Percentiles rank a stretch among this genome's conserved stretches.
phyloP scores from a whole-genome alignment of 2,329 filamentous ascomycete species.

The Verruconis gallopava region DNA sequence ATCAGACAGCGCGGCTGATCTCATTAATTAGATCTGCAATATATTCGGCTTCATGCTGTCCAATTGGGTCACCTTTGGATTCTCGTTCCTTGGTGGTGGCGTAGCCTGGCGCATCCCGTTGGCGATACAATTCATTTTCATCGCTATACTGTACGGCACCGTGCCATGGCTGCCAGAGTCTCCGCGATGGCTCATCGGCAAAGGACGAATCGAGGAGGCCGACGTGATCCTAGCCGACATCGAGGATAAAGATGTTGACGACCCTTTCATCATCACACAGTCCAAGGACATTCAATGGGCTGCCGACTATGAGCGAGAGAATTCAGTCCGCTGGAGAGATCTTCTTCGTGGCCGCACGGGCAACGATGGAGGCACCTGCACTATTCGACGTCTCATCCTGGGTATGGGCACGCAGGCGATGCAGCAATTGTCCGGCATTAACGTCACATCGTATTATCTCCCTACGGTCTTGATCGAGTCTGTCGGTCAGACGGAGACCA shows the following conservation, averaged over 20 bases:
- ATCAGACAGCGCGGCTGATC: neutral
- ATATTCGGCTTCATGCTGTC: slow-evolving; percentile 37
- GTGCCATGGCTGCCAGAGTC: slow-evolving; percentile 36
- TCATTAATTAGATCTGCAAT: slow-evolving; percentile 31
- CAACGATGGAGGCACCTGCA: slow-evolving; percentile 33
- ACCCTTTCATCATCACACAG: slow-evolving; percentile 32
- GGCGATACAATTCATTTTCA: slow-evolving; percentile 38
- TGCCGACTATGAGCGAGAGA: slow-evolving; percentile 34
- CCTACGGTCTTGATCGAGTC: slow-evolving; percentile 40
- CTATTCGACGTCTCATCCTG: slow-evolving; percentile 37
- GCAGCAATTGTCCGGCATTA: slow-evolving; percentile 31
- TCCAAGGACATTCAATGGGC: slow-evolving; percentile 32
- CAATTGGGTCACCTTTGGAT: slow-evolving; percentile 41
- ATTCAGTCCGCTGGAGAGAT: slow-evolving; percentile 37
- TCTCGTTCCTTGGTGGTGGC: slow-evolving; percentile 31
- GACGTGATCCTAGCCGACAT: slow-evolving; percentile 37
- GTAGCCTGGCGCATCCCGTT: slow-evolving; percentile 35
- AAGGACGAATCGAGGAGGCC: slow-evolving; percentile 32
- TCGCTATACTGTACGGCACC: slow-evolving; percentile 31
- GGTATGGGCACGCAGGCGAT: slow-evolving; percentile 41
- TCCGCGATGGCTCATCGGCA: slow-evolving; percentile 34
- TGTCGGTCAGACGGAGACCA: slow-evolving; percentile 37
- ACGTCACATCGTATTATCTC: slow-evolving; percentile 31
- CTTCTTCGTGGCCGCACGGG: slow-evolving; percentile 35
- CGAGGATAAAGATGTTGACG: slow-evolving; percentile 30